These are phyloP conservation scores for Clonostachys rosea DNA, from an alignment of 2,329 filamentous ascomycete genomes.

Conservation along the genomic window DNA sequence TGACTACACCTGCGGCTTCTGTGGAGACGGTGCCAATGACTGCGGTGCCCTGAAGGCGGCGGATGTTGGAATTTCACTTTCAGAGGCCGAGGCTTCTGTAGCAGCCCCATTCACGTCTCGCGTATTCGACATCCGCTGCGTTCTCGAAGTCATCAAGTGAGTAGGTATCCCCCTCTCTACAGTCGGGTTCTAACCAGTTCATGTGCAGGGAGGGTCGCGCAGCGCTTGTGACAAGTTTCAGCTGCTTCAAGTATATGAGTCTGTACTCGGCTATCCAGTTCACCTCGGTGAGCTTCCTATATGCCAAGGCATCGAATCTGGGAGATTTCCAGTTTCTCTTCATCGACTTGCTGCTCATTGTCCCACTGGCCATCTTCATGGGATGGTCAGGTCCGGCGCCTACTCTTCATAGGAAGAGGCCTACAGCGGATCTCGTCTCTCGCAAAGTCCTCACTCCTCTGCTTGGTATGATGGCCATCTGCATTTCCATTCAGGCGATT, in stretches of 20 bases:
- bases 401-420: slow-evolving; percentile 74
- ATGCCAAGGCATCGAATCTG: slow-evolving; percentile 87
- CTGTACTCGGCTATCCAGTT: slow-evolving; percentile 99
- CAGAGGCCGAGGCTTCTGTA: slow-evolving; percentile 94
- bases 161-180: slow-evolving; percentile 2
- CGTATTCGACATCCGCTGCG: slow-evolving; percentile 93
- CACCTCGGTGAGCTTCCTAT: slow-evolving; percentile 93
- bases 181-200: no score
- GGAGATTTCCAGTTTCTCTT: slow-evolving; percentile 98
- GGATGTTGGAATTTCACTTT: slow-evolving; percentile 94
- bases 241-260: slow-evolving; percentile 99
- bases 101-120: slow-evolving; percentile 97
- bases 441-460: slow-evolving; percentile 88
- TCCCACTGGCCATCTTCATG: slow-evolving; percentile 98
- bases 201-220: slow-evolving; percentile 74
- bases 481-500: slow-evolving; percentile 70
- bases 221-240: slow-evolving; percentile 95
- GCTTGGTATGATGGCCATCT: slow-evolving; percentile 81
- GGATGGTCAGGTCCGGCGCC: slow-evolving; percentile 89
- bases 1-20: slow-evolving; percentile 93
- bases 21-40: slow-evolving; percentile 95
- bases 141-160: slow-evolving; percentile 82
- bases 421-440: slow-evolving; percentile 87
- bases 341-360: slow-evolving; percentile 87
- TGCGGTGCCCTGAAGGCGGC: slow-evolving; percentile 95